Base-by-base conservation (phyloP, 2,329 filamentous ascomycete species). In the Colletotrichum echinochloae region DNA sequence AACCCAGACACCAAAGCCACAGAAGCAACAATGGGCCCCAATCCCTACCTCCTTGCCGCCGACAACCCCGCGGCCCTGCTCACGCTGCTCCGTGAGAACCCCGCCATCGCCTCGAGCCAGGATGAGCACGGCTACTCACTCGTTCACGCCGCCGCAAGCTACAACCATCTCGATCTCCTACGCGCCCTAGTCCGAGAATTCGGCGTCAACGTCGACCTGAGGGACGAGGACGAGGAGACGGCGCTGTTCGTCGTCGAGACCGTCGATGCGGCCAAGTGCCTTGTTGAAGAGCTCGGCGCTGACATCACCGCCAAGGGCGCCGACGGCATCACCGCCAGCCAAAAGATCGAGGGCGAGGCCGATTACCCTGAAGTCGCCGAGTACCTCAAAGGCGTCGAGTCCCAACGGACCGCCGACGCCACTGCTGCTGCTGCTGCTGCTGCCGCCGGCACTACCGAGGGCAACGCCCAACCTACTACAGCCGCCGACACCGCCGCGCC, bases 91-190 rank as follows among this genome's bases (percentile, higher is more conserved):
- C 88, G 89, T 73, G 84, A 90, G 72, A 88, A 94, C 74, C 93
- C 94, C 41, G 82, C 88, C n/a, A 85, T 97, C 63, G 95, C 96
- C 64, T 88, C 90, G 2, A 83, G 87, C 62, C 94, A 97, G 82
- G 96, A 99, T 81, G 90, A 92, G 70, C 92, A 98, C 77, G 96
- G 96, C 76, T 99, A 99, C 84, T 97, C 94, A 56, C 89, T 98
- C 33, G 85, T 98, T 59, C 96, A 99, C 81, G 96, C 96, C 62
- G 94, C 95, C 20, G 91, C 94, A 23, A 98, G 95, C 75, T 99
- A 98, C 86, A 92, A 92, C 78, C 95, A 98, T 78, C 83, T 94
- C 44, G 89, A 92, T 65, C 90, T 99, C 20, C 87, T 98, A 20
- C 91, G 92, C 70, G 81, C 89, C 0, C 87, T 99, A 7, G 86